Evolutionary conservation across 805 yeast species (phyloP).

Genomic region (Cephaloascus albidus): DNA sequence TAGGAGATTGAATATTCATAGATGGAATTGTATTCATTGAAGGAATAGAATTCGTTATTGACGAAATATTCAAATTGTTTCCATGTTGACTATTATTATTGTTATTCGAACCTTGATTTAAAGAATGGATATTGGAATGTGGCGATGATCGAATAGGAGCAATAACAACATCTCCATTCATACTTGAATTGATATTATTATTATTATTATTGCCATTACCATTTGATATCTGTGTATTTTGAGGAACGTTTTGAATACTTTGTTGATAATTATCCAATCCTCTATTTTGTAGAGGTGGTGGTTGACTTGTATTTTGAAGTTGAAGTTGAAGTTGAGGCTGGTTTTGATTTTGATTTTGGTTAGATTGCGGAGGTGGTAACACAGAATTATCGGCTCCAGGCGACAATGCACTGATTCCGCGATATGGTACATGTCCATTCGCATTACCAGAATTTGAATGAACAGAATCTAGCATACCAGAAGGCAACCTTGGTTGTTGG

Average conservation of each 20-base stretch:
- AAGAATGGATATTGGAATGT: background rate
- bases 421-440: slow-evolving; percentile 4
- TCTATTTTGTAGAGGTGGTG: background rate
- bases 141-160: background rate
- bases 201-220: background rate
- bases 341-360: slow-evolving; percentile 7
- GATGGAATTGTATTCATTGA: background rate
- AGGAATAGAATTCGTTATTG: background rate
- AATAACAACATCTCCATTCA: no score
- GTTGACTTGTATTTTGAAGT: slow-evolving; percentile 11
- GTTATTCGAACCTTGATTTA: no score
- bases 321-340: slow-evolving; percentile 5
- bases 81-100: no score
- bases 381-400: slow-evolving; percentile 2
- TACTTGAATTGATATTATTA: background rate
- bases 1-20: background rate
- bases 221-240: background rate
- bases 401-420: slow-evolving; percentile 7
- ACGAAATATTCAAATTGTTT: background rate
- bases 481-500: slow-evolving; percentile 55
- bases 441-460: slow-evolving; percentile 18
- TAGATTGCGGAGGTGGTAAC: slow-evolving; percentile 4
- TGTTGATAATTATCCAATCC: background rate
- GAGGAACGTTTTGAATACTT: background rate
- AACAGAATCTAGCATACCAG: slow-evolving; percentile 56